phyloP scores from a whole-genome alignment of 768 basidiomycete genomes.

The Boletus rubropictus region DNA sequence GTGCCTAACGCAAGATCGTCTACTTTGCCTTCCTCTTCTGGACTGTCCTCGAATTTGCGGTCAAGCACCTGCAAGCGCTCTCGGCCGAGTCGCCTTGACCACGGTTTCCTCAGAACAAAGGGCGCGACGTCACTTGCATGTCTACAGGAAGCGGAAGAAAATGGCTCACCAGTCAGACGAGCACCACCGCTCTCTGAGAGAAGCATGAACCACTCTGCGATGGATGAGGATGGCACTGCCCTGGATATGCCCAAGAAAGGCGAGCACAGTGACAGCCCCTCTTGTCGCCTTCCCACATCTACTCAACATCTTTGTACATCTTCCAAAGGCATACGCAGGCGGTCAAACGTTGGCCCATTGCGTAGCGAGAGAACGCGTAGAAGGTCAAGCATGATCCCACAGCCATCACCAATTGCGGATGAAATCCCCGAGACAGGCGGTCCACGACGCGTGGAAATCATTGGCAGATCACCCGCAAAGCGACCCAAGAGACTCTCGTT shows the following conservation, averaged over 20 bases:
- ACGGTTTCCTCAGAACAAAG: slow-evolving; percentile 56
- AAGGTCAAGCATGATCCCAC: slow-evolving; percentile 79
- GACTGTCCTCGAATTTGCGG: slow-evolving; percentile 13
- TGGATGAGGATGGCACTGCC: slow-evolving; percentile 20
- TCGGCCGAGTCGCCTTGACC: slow-evolving; percentile 63
- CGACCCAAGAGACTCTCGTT: slow-evolving; percentile 54
- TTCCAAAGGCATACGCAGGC: slow-evolving; percentile 44
- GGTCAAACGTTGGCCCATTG: slow-evolving; percentile 73
- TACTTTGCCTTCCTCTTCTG: slow-evolving; percentile 36
- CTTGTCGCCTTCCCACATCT: slow-evolving; percentile 44
- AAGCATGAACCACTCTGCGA: slow-evolving; percentile 48
- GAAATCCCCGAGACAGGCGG: slow-evolving; percentile 32
- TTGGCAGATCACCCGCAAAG: slow-evolving; percentile 51
- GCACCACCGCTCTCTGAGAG: slow-evolving; percentile 55
- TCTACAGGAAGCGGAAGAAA: slow-evolving; percentile 70
- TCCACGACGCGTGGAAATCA: slow-evolving; percentile 39
- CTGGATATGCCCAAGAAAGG: slow-evolving; percentile 33
- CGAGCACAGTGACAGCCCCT: slow-evolving; percentile 38
- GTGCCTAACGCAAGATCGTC: slow-evolving; percentile 15
- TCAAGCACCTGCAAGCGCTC: slow-evolving; percentile 37
- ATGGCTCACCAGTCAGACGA: slow-evolving; percentile 30
- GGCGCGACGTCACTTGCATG: slow-evolving; percentile 50
- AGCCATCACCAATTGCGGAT: slow-evolving; percentile 44
- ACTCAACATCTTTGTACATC: slow-evolving; percentile 35
- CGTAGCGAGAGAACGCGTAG: slow-evolving; percentile 68